Base-by-base conservation (phyloP, 2,329 filamentous ascomycete species). In the Xenoacremonium recifei region DNA sequence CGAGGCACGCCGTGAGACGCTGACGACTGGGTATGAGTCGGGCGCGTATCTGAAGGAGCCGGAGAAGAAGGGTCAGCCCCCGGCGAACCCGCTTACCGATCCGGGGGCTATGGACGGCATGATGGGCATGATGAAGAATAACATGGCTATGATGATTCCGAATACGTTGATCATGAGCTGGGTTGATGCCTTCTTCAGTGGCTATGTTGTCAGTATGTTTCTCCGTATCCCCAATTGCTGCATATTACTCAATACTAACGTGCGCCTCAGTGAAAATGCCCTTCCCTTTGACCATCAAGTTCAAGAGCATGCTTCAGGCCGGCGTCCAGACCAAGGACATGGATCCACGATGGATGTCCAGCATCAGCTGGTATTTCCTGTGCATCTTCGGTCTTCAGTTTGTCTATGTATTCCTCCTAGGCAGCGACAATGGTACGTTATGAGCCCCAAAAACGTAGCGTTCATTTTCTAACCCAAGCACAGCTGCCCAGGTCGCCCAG, bases 81-180 rank as follows among this genome's bases (percentile, higher is more conserved):
- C 90, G 16, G 82, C 89, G 27, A 99, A 97, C 69, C 93, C 93
- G 4, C 90, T 99, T 81, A 88, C 86, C 10, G 93, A 99, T 65
- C 95, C 95, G 17, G 86, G 86, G 35, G 89, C 89, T 44, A 99
- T 99, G 93, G 95, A 99, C 63, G 92, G 91, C 55, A 99, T 99
- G 93, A 99, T 99, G 93, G 92, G 93, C 55, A 96, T 96, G 89
- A 95, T 99, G 89, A 99, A 99, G 80, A 91, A 91, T 44, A 96
- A 99, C 64, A 96, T 99, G 87, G 92, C 93, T 51, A 99, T 97
- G 93, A 97, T 99, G 74, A 89, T 99, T 44, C 93, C 93, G 36
- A 96, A 99, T 69, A 97, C 91, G 5, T 71, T 99, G 63, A 99
- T 99, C 55, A 99, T 99, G 93, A 93, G 92, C 53, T 99, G 93